These are phyloP conservation scores for apple (Malus domestica) DNA, from an alignment of 306 rosid genomes.

Conservation along the genomic window ASM211411v1 NC_041795.1:27234501-27235000, in stretches of 20 bases:
- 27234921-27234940: conserved; percentile 67
- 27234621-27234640: conserved; percentile 96
- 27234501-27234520: conserved; percentile 94
- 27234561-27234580: conserved; percentile 94
- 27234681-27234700: conserved; percentile 9
- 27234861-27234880: conserved; percentile 86
- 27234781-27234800: neutral
- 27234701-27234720: neutral
- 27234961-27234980: conserved; percentile 77
- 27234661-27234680: neutral
- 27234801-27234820: conserved; percentile 15
- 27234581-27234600: conserved; percentile 87
- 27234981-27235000: conserved; percentile 91
- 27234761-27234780: too few relatives aligned
- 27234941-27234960: conserved; percentile 61
- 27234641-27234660: conserved; percentile 85
- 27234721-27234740: neutral
- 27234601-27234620: conserved; percentile 99
- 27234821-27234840: conserved; percentile 3
- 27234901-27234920: conserved; percentile 55
- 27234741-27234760: neutral
- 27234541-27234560: conserved; percentile 98
- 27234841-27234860: conserved; percentile 56
- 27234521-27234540: conserved; percentile 96
- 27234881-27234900: conserved; percentile 77